phyloP scores from a whole-genome alignment of 2,329 filamentous ascomycete species.

The Gaeumannomyces tritici region DNA sequence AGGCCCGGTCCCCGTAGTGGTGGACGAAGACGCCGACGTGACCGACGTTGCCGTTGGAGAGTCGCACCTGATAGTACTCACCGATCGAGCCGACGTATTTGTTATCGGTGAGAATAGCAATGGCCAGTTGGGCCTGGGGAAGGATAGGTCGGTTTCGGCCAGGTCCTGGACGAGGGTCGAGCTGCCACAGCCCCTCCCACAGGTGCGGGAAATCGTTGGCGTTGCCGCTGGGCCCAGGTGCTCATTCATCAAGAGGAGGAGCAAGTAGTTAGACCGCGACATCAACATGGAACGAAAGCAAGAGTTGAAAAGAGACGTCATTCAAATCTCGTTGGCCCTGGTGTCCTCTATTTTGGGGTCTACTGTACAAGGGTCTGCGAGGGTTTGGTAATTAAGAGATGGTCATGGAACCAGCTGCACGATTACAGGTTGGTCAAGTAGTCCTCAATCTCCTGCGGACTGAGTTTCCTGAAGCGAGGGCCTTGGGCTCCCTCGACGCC shows the following conservation, averaged over 20 bases:
- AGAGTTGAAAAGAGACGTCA: background rate
- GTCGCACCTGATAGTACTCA: slow-evolving; percentile 47
- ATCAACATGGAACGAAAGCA: background rate
- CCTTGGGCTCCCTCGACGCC: slow-evolving; percentile 78
- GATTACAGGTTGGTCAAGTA: slow-evolving; percentile 94
- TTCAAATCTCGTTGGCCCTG: slow-evolving; percentile 1
- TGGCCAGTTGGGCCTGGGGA: slow-evolving; percentile 46
- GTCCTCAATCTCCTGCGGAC: slow-evolving; percentile 96
- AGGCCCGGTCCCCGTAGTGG: slow-evolving; percentile 22
- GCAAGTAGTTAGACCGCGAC: slow-evolving; percentile 7
- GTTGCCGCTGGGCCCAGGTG: slow-evolving; percentile 39
- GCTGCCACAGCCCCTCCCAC: slow-evolving; percentile 12
- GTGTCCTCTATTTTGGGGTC: slow-evolving; percentile 2
- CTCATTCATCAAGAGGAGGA: slow-evolving; percentile 35
- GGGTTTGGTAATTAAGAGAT: slow-evolving; percentile 1
- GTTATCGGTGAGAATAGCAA: slow-evolving; percentile 46
- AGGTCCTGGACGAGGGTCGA: slow-evolving; percentile 25
- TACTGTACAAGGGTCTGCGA: slow-evolving; percentile 3
- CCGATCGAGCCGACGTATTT: slow-evolving; percentile 37
- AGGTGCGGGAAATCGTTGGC: slow-evolving; percentile 21
- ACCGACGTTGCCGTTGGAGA: slow-evolving; percentile 48
- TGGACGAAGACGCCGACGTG: slow-evolving; percentile 40
- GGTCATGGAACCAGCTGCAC: background rate
- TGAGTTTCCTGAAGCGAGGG: slow-evolving; percentile 88
- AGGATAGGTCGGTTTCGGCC: slow-evolving; percentile 5